Evolutionary conservation across 495 filamentous ascomycete genomes (phyloP), one percentile per base, ranked within the genome.

Genomic region (Penicillium bovifimosum): DNA sequence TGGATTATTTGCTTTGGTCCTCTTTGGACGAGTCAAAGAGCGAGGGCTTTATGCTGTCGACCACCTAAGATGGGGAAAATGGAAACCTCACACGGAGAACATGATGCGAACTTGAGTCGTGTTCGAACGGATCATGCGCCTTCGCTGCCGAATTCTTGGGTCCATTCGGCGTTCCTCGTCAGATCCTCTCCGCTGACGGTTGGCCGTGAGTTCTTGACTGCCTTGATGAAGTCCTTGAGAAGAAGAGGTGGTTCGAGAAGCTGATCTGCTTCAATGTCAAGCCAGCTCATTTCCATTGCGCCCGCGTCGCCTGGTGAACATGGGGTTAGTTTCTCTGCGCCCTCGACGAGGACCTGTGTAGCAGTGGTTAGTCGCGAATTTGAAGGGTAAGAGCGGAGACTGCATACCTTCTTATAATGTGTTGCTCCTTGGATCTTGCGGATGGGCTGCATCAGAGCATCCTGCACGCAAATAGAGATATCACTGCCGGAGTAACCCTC

Each of bases 351-450:
- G 11, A 91, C 84, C 89, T 93, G 58, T 93, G 58, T n/a, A 44
- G 6, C 6, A 45, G 34, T 42, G 41, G 41, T 54, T 3, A 59
- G 47, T 38, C n/a, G 29, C 4, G 26, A 2, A n/a, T 32, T 32
- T 1, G 4, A 9, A 42, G 40, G 60, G 20, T 43, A 2, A 41
- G 41, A 45, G 6, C 26, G 28, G 55, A 31, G 41, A 47, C 9
- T 29, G 57, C 67, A 38, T 76, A 93, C 92, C 79, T 87, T 86
- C 68, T 96, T 97, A 72, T 97, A 99, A 73, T 99, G 93, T 51
- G 93, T 99, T 27, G 93, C 93, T 41, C 89, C 96, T 73, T 97
- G 92, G 56, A 99, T 97, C 74, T 95, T 95, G 48, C 93, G 78
- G 49, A 99, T 88, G 1, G 93, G 95, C 63, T 97, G 90, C 93